These are phyloP conservation scores for Paracoccidioides lutzii DNA, from an alignment of 2,329 filamentous ascomycete genomes.

Conservation along the genomic window DNA sequence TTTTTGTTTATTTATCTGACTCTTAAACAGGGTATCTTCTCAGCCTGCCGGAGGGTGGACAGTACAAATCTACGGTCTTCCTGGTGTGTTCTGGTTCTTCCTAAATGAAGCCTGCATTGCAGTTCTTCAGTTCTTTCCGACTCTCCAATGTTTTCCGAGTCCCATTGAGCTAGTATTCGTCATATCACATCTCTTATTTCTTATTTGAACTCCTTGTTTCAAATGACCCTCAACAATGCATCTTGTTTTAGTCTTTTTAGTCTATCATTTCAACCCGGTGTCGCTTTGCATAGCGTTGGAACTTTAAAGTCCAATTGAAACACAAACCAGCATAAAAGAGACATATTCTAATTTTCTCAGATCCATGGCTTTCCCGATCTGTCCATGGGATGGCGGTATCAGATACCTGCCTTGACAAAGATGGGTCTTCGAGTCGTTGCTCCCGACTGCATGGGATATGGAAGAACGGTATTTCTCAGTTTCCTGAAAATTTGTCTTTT, in stretches of 20 bases:
- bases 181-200: background rate
- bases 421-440: constrained; percentile 67
- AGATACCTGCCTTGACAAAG: constrained; percentile 63
- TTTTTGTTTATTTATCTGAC: constrained; percentile 31
- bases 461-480: constrained; percentile 45
- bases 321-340: background rate
- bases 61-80: constrained; percentile 39
- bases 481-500: background rate
- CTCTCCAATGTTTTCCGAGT: background rate
- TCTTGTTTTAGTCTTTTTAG: background rate
- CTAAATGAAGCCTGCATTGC: background rate
- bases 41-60: constrained; percentile 35
- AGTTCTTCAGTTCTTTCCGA: background rate
- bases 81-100: constrained; percentile 8
- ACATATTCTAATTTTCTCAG: constrained; percentile 18
- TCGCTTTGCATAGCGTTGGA: background rate
- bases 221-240: background rate
- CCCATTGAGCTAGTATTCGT: background rate
- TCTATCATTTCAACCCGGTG: background rate
- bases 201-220: background rate
- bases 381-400: constrained; percentile 74
- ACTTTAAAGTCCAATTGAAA: background rate
- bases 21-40: constrained; percentile 44
- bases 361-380: constrained; percentile 77
- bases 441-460: constrained; percentile 80